Conservation (phyloP, 208 protist species). For the Naegleria lovaniensis region DNA sequence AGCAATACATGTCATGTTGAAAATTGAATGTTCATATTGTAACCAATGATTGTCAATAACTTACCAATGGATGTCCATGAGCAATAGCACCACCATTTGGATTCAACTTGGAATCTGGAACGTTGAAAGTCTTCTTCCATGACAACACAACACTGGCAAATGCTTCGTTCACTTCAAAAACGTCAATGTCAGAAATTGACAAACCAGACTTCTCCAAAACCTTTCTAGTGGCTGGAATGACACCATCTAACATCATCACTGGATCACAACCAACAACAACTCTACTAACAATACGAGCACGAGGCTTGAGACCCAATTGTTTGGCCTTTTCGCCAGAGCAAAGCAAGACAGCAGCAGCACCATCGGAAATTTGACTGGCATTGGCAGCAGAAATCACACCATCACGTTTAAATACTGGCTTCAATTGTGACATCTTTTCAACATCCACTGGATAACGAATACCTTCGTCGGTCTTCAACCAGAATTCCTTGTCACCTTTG, state of each 20-base stretch:
- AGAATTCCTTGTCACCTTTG: slow-evolving; percentile 13
- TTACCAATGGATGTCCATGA: slow-evolving; percentile 53
- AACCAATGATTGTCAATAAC: background rate
- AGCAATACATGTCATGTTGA: background rate
- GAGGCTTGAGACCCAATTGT: slow-evolving; percentile 45
- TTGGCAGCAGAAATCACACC: background rate
- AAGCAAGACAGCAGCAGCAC: slow-evolving; percentile 9
- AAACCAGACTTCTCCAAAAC: slow-evolving; percentile 40
- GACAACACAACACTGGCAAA: slow-evolving; percentile 43
- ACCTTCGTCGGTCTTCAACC: background rate
- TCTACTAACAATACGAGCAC: slow-evolving; percentile 41
- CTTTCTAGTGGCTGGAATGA: slow-evolving; percentile 28
- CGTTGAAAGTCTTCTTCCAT: slow-evolving; percentile 37
- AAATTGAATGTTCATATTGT: background rate
- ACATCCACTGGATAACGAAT: background rate
- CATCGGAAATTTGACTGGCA: slow-evolving; percentile 14
- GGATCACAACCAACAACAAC: slow-evolving; percentile 42
- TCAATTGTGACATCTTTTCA: background rate
- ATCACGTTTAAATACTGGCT: background rate
- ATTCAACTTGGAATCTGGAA: slow-evolving; percentile 44
- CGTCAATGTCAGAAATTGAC: slow-evolving; percentile 45
- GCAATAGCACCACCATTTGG: slow-evolving; percentile 56
- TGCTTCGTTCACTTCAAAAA: slow-evolving; percentile 58
- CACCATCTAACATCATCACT: slow-evolving; percentile 45
- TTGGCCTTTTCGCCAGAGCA: slow-evolving; percentile 38